Conservation (phyloP, 2,329 filamentous ascomycete species). For the Ophiostoma sp. region DNA sequence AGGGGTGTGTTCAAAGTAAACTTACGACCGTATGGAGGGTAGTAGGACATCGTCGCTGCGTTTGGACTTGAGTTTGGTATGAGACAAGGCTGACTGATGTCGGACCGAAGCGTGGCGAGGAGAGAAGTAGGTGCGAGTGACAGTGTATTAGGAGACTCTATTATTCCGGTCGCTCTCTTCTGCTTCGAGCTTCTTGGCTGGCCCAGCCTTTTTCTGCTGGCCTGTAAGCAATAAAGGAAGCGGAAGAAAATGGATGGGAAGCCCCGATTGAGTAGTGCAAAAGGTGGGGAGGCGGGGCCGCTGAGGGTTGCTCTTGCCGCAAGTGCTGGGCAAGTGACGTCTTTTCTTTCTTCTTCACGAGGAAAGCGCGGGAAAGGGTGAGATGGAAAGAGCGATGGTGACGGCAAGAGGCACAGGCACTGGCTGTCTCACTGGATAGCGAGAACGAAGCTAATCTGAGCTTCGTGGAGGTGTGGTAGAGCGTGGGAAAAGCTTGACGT, state of each 20-base stretch:
- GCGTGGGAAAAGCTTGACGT: slow-evolving; percentile 1
- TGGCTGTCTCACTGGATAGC: background rate
- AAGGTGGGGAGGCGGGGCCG: slow-evolving; percentile 13
- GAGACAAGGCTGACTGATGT: background rate
- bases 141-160: background rate
- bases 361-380: background rate
- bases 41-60: slow-evolving; percentile 34
- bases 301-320: background rate
- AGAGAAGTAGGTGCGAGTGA: background rate
- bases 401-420: background rate
- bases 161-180: background rate
- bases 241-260: background rate
- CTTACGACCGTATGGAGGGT: slow-evolving; percentile 37
- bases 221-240: background rate
- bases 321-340: background rate
- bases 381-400: background rate
- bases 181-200: background rate
- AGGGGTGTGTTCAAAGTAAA: slow-evolving; percentile 16
- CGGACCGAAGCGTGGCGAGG: background rate
- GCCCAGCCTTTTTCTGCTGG: background rate
- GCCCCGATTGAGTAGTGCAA: background rate
- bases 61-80: background rate
- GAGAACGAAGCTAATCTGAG: background rate
- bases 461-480: background rate
- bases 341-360: background rate